Conservation (phyloP, 352 stramenopile species). For the Elongisporangium senticosum region DNA sequence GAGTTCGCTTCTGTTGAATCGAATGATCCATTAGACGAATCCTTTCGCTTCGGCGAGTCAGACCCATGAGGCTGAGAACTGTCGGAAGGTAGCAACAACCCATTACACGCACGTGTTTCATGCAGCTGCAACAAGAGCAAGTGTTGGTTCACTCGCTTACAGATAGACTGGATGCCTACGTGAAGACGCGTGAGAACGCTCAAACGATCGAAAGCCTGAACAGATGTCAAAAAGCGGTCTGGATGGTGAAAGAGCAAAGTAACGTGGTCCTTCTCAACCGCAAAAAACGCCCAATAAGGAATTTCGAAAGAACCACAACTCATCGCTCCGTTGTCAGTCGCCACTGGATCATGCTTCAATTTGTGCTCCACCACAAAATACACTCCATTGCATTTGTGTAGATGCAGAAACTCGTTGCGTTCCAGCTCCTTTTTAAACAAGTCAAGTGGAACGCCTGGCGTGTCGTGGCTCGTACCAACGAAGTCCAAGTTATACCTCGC, state of each 20-base stretch:
- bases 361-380: constrained; percentile 66
- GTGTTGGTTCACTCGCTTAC: constrained; percentile 82
- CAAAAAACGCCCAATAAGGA: constrained; percentile 79
- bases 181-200: constrained; percentile 67
- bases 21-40: constrained; percentile 19
- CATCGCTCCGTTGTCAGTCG: background rate
- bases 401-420: constrained; percentile 28
- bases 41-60: constrained; percentile 28
- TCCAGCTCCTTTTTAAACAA: constrained; percentile 63
- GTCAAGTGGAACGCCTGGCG: constrained; percentile 38
- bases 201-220: constrained; percentile 41
- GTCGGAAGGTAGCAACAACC: constrained; percentile 51
- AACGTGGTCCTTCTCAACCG: constrained; percentile 42
- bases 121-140: constrained; percentile 80
- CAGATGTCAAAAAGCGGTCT: constrained; percentile 14
- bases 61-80: constrained; percentile 29
- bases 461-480: constrained; percentile 56
- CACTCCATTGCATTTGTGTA: constrained; percentile 50
- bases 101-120: constrained; percentile 73
- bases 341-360: constrained; percentile 1
- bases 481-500: constrained; percentile 72
- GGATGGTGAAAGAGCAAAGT: constrained; percentile 62
- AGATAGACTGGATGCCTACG: constrained; percentile 56
- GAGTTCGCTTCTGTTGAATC: constrained; percentile 17
- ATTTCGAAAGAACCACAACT: constrained; percentile 26